phyloP scores from a whole-genome alignment of 495 filamentous ascomycete genomes.

The Pseudoneurospora amorphoporcata region DNA sequence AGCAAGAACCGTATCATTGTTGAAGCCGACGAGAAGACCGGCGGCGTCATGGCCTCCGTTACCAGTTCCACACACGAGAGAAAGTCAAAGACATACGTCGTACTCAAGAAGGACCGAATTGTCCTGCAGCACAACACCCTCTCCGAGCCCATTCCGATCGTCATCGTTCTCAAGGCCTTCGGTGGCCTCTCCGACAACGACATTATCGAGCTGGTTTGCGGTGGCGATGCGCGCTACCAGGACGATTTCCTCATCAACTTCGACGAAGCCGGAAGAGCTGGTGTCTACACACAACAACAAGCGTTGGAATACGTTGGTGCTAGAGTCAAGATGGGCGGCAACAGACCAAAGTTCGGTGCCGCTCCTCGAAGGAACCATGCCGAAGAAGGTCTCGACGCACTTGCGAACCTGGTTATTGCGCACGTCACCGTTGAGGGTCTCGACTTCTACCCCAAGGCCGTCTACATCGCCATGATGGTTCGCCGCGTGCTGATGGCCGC shows the following conservation, averaged over 20 bases:
- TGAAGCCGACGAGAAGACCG: slow-evolving; percentile 80
- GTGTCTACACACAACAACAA: slow-evolving; percentile 84
- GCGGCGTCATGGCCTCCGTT: slow-evolving; percentile 90
- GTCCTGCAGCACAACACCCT: slow-evolving; percentile 88
- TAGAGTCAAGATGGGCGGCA: slow-evolving; percentile 70
- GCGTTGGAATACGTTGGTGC: slow-evolving; percentile 84
- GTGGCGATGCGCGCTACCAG: slow-evolving; percentile 74
- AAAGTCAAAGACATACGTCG: slow-evolving; percentile 93
- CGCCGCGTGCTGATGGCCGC: slow-evolving; percentile 88
- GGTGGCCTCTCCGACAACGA: slow-evolving; percentile 90
- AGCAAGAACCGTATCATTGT: slow-evolving; percentile 99
- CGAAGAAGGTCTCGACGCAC: slow-evolving; percentile 82
- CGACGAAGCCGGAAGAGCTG: slow-evolving; percentile 73
- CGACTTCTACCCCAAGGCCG: slow-evolving; percentile 88
- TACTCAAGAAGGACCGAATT: slow-evolving; percentile 83
- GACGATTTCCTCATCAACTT: slow-evolving; percentile 92
- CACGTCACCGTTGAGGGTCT: slow-evolving; percentile 83
- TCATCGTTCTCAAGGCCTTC: slow-evolving; percentile 84
- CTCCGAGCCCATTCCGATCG: slow-evolving; percentile 84
- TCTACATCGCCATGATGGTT: slow-evolving; percentile 94
- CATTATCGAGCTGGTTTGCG: slow-evolving; percentile 79
- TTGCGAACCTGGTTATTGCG: slow-evolving; percentile 82
- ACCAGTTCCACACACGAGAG: slow-evolving; percentile 95
- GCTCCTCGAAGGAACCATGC: slow-evolving; percentile 53
- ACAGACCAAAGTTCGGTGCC: slow-evolving; percentile 24